Conservation (phyloP, 2,329 filamentous ascomycete species). For the Lizonia empirigonia region DNA sequence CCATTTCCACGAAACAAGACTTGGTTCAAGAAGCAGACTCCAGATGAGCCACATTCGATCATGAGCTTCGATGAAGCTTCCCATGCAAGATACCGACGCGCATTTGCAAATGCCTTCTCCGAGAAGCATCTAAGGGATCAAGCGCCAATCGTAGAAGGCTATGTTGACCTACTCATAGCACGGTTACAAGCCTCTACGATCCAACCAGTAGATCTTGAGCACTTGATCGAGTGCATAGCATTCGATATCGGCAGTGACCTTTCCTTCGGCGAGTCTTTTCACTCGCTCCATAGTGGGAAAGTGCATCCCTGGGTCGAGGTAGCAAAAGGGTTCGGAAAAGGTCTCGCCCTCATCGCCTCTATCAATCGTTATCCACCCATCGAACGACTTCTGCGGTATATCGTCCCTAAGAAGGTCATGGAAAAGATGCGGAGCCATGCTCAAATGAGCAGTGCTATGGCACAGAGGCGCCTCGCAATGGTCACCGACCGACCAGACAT, state of each 20-base stretch:
- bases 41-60: conserved; percentile 35
- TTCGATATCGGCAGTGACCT: conserved; percentile 51
- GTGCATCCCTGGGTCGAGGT: conserved; percentile 50
- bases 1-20: conserved; percentile 32
- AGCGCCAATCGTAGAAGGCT: conserved; percentile 31
- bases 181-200: conserved; percentile 12
- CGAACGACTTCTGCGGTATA: conserved; percentile 28
- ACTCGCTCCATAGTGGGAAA: conserved; percentile 43
- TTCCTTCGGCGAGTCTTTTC: conserved; percentile 58
- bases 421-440: conserved; percentile 32
- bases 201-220: conserved; percentile 22
- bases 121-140: conserved; percentile 35
- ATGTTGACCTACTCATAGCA: conserved; percentile 30
- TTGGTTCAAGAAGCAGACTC: conserved; percentile 34
- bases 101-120: conserved; percentile 37
- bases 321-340: conserved; percentile 34
- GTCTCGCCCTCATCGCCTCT: conserved; percentile 36
- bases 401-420: conserved; percentile 34
- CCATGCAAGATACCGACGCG: conserved; percentile 31
- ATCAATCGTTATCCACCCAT: conserved; percentile 34
- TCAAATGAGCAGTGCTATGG: conserved; percentile 30
- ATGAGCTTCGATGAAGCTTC: conserved; percentile 30
- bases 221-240: conserved; percentile 27
- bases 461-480: conserved; percentile 28
- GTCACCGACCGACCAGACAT: conserved; percentile 34